Evolutionary conservation across 1,139 yeast species (phyloP).

Genomic region (Groenewaldozyma sp.): DNA sequence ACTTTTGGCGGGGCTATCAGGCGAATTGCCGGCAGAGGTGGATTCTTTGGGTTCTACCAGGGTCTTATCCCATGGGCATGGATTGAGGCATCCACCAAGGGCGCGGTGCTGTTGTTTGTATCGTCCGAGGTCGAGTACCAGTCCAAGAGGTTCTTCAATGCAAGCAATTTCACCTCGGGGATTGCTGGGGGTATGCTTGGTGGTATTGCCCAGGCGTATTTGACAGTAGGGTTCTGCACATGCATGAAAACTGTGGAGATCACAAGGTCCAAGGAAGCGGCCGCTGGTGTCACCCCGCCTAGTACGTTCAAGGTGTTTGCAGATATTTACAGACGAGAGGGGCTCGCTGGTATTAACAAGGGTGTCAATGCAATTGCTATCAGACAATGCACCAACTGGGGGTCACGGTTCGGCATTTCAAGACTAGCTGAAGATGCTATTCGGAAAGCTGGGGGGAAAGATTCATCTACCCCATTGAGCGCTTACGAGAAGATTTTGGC

Average conservation of each 20-base stretch:
- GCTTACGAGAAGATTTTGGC: constrained; percentile 77
- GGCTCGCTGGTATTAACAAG: constrained; percentile 87
- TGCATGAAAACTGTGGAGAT: constrained; percentile 98
- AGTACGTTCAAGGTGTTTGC: constrained; percentile 78
- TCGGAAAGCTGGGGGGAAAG: constrained; percentile 44
- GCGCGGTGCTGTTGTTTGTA: constrained; percentile 92
- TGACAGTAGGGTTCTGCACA: constrained; percentile 96
- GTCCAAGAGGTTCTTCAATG: constrained; percentile 50
- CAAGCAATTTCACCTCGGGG: constrained; percentile 70
- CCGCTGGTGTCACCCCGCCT: constrained; percentile 59
- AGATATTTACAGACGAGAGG: constrained; percentile 76
- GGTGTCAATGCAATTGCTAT: constrained; percentile 99
- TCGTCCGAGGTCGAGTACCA: constrained; percentile 86
- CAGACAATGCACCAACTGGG: constrained; percentile 99
- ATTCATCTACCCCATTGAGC: constrained; percentile 30
- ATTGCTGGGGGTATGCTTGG: constrained; percentile 93
- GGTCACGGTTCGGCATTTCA: constrained; percentile 88
- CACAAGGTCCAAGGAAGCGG: constrained; percentile 77
- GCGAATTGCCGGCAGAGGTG: constrained; percentile 90
- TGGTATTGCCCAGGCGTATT: constrained; percentile 92
- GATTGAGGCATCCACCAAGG: constrained; percentile 98
- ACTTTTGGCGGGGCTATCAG: constrained; percentile 57
- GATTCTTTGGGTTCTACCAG: constrained; percentile 83
- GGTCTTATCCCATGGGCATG: constrained; percentile 99
- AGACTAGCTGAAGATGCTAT: constrained; percentile 86